Base-by-base conservation (phyloP, 495 filamentous ascomycete species). In the Podospora anserina region DNA sequence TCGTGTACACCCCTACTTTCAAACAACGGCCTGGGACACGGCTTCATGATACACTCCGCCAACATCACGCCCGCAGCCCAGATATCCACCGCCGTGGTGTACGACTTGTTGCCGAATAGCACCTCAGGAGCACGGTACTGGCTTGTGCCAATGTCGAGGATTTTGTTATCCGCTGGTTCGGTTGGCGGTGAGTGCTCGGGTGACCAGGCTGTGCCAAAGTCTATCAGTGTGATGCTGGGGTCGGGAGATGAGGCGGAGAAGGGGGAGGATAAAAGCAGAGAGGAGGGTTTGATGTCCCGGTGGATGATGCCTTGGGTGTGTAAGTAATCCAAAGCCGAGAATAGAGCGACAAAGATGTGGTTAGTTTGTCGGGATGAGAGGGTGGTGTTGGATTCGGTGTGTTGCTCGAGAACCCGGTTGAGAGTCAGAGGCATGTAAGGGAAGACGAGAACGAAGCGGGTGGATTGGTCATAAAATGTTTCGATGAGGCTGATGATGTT, bases 151-250 rank as follows among this genome's bases (percentile, higher is more conserved):
- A 99, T 89, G 77, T 99, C 95, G 16, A 93, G 89, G 69, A 97
- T 90, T 78, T 97, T 98, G 63, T 84, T 69, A 63, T 85, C 77
- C 9, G 82, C 69, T 9, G 88, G 86, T 75, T 98, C 93, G 18
- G 86, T 84, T 2, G 78, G 74, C 2, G 81, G 66, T 34, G 89
- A 89, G 11, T 81, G 62, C 2, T 80, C 75, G 9, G 89, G 86
- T 68, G 89, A 87, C 91, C 91, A 97, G 7, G 94, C 87, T 53
- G 94, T 94, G 23, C 95, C 95, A 80, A 99, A 98, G 78, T 99
- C 95, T 18, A 90, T 87, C 20, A 99, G 82, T 62, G 88, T 89
- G 4, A 91, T 91, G 1, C 90, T 88, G 1, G 91, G 90, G n/a
- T 82, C 75, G 1, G 84, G 79, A 1, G 87, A 86, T 53, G 85